Conservation (phyloP, 345 rosid genomes). For the Populus simonii region DNA sequence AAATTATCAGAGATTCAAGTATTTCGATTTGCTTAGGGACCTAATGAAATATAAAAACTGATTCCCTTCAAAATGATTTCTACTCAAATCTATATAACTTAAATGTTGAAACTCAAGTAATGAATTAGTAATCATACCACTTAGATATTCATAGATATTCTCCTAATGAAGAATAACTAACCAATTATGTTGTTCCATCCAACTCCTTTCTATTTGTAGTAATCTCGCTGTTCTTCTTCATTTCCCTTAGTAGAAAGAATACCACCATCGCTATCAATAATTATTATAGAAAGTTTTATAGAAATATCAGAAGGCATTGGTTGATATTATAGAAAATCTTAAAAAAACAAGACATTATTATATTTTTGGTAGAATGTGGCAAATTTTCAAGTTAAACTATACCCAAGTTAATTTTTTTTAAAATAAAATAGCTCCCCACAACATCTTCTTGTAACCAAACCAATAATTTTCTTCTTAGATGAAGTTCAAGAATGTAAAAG, state of each 20-base stretch:
- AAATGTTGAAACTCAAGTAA: slow-evolving; percentile 32
- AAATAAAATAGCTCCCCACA: no score
- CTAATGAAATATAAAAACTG: slow-evolving; percentile 23
- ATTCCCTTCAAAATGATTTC: slow-evolving; percentile 28
- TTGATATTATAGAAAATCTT: no score
- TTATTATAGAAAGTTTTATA: no score
- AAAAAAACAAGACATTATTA: no score
- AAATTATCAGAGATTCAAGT: slow-evolving; percentile 33
- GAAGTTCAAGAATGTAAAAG: no score
- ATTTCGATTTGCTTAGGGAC: slow-evolving; percentile 12
- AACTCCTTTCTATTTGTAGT: slow-evolving; percentile 25
- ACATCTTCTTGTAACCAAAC: no score
- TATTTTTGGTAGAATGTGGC: no score
- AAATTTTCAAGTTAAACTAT: no score
- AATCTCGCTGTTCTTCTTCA: slow-evolving; percentile 17
- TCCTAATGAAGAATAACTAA: background rate
- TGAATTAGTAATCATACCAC: slow-evolving; percentile 40
- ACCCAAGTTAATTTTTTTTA: no score
- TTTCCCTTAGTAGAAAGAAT: slow-evolving; percentile 24
- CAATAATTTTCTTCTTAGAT: no score
- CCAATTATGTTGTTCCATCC: slow-evolving; percentile 4
- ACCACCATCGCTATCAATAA: background rate
- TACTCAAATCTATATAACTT: slow-evolving; percentile 37
- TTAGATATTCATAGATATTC: background rate
- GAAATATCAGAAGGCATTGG: no score